Evolutionary conservation across 1,139 yeast species (phyloP).

Genomic region (Hansenula lynferdii): DNA sequence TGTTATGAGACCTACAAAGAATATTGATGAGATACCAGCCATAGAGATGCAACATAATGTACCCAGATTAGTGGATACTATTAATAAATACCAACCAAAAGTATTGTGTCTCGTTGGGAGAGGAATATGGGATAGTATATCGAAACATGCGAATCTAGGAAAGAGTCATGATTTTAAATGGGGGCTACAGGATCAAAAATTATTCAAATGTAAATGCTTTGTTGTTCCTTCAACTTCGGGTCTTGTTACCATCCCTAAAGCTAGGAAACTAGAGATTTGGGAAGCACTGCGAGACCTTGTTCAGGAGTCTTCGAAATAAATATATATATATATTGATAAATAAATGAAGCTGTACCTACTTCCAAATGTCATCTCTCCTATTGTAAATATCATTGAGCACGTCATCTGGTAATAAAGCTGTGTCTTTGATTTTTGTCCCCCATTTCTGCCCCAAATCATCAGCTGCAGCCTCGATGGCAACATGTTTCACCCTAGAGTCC

Average conservation of each 20-base stretch:
- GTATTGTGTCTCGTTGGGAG: slow-evolving; percentile 63
- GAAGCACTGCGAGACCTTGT: slow-evolving; percentile 23
- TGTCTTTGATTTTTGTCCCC: slow-evolving; percentile 10
- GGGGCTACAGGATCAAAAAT: slow-evolving; percentile 42
- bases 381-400: slow-evolving; percentile 4
- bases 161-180: slow-evolving; percentile 32
- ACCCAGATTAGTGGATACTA: slow-evolving; percentile 44
- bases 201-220: slow-evolving; percentile 29
- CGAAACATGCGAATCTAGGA: slow-evolving; percentile 24
- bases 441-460: slow-evolving; percentile 29
- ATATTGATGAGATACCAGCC: slow-evolving; percentile 48
- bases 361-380: slow-evolving; percentile 12
- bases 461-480: slow-evolving; percentile 24
- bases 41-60: slow-evolving; percentile 55
- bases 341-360: slow-evolving; percentile 1
- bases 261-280: slow-evolving; percentile 49
- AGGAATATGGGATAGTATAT: slow-evolving; percentile 69
- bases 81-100: slow-evolving; percentile 34
- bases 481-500: slow-evolving; percentile 19
- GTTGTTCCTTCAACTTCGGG: slow-evolving; percentile 80
- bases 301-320: slow-evolving; percentile 3
- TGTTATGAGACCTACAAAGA: slow-evolving; percentile 58
- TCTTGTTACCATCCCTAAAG: slow-evolving; percentile 51
- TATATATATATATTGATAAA: slow-evolving; percentile 1
- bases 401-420: background rate